phyloP scores from a whole-genome alignment of 176 grass and related monocot species.

The Echinochloa phyllopogon region DNA sequence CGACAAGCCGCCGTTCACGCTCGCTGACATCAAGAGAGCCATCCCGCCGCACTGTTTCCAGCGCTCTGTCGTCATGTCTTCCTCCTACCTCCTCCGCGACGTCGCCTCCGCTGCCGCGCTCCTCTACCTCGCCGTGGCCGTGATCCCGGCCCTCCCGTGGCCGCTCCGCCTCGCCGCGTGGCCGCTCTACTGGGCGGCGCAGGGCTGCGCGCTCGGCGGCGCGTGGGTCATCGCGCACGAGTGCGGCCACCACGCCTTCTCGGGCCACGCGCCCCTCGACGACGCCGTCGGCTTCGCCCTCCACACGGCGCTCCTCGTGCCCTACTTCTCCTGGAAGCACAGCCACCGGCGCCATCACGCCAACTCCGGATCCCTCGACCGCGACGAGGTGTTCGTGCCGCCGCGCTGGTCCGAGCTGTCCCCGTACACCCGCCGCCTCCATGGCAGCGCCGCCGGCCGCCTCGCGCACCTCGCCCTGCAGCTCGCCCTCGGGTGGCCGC shows the following conservation, averaged over 20 bases:
- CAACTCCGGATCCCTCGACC: slow-evolving; percentile 21
- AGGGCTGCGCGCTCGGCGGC: background rate
- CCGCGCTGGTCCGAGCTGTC: slow-evolving; percentile 24
- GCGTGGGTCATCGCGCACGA: slow-evolving; percentile 15
- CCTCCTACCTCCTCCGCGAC: no score
- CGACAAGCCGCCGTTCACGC: background rate
- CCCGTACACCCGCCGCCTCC: slow-evolving; percentile 23
- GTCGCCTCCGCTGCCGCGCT: background rate
- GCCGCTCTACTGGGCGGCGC: background rate
- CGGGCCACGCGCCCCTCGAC: no score
- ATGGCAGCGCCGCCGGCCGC: slow-evolving; percentile 38
- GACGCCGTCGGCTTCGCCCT: no score
- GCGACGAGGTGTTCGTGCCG: slow-evolving; percentile 64
- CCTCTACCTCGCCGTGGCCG: background rate
- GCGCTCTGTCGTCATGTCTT: background rate
- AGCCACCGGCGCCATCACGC: no score
- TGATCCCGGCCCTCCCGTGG: background rate
- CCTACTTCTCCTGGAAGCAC: no score
- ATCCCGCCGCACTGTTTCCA: background rate
- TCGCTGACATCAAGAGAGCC: background rate
- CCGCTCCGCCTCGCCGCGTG: background rate
- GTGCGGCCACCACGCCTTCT: no score
- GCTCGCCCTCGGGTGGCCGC: slow-evolving; percentile 59
- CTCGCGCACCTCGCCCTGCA: slow-evolving; percentile 11
- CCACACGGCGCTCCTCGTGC: no score